A percentile compares a stretch with the other conserved stretches of the same genome.
Conservation (phyloP, 805 yeast species). For the Metschnikowia gelsemii region DNA sequence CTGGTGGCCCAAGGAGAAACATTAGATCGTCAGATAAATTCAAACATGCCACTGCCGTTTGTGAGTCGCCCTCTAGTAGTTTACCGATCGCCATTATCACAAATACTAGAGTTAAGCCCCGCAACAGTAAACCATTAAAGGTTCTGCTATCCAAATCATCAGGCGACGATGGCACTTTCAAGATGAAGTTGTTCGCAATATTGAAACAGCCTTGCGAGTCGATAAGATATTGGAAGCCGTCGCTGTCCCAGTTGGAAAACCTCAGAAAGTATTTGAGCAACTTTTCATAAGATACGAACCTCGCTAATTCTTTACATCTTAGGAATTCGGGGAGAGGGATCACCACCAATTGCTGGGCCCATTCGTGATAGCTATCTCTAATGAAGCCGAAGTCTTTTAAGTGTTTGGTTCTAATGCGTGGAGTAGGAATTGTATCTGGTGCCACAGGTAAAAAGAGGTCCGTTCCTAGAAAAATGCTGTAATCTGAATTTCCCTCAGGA, state of each 20-base stretch:
- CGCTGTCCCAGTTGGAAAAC: slow-evolving; percentile 11
- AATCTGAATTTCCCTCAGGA: background rate
- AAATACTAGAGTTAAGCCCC: slow-evolving; percentile 11
- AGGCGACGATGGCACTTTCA: slow-evolving; percentile 4
- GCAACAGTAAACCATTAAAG: slow-evolving; percentile 10
- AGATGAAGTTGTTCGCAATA: slow-evolving; percentile 12
- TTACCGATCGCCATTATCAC: slow-evolving; percentile 12
- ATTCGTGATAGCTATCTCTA: slow-evolving; percentile 7
- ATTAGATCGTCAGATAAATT: slow-evolving; percentile 7
- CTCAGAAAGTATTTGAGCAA: slow-evolving; percentile 10
- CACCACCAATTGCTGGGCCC: slow-evolving; percentile 7
- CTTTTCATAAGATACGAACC: slow-evolving; percentile 4
- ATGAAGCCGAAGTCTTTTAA: slow-evolving; percentile 13
- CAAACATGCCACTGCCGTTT: slow-evolving; percentile 10
- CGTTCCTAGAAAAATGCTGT: background rate
- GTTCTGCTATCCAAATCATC: slow-evolving; percentile 5
- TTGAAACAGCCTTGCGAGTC: slow-evolving; percentile 16
- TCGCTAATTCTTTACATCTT: slow-evolving; percentile 5
- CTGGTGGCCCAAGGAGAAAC: slow-evolving; percentile 11
- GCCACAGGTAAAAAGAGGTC: slow-evolving; percentile 13
- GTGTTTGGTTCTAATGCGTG: slow-evolving; percentile 10
- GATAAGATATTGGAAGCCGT: slow-evolving; percentile 14
- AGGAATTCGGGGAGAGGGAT: slow-evolving; percentile 6
- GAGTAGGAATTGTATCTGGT: slow-evolving; percentile 10
- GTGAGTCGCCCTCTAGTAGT: slow-evolving; percentile 8